phyloP scores from a whole-genome alignment of 345 rosid genomes.

The Lepidium sativum region DNA sequence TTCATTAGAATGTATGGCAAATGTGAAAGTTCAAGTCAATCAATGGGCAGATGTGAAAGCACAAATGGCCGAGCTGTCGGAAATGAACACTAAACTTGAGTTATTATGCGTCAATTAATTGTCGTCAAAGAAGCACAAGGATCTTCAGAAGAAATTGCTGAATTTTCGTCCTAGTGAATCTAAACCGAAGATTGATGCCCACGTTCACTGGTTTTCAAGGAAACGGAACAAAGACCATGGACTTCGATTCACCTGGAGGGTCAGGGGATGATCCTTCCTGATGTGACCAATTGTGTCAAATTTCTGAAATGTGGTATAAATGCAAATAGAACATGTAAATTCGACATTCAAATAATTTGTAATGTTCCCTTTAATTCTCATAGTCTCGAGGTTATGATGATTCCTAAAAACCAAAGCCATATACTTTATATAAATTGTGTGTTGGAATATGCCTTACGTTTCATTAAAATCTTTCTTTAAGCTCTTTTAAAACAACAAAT shows the following conservation, averaged over 20 bases:
- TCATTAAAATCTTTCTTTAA: too few relatives aligned
- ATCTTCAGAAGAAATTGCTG: background rate
- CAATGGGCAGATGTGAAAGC: constrained; percentile 11
- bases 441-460: too few relatives aligned
- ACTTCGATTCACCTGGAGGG: background rate
- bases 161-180: background rate
- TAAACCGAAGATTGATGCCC: constrained; percentile 17
- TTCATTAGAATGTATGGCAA: constrained; percentile 8
- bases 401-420: too few relatives aligned
- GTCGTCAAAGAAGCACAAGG: background rate
- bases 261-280: background rate
- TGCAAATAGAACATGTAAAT: too few relatives aligned
- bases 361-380: too few relatives aligned
- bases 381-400: too few relatives aligned
- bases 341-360: too few relatives aligned
- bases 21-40: constrained; percentile 17
- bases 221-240: background rate
- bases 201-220: constrained; percentile 11
- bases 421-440: too few relatives aligned
- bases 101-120: background rate
- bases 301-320: background rate
- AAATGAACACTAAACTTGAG: constrained; percentile 11
- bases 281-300: background rate
- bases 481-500: too few relatives aligned
- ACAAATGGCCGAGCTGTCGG: background rate